Conservation (phyloP, 257 asterid species). For the Cordia subcordata region DNA sequence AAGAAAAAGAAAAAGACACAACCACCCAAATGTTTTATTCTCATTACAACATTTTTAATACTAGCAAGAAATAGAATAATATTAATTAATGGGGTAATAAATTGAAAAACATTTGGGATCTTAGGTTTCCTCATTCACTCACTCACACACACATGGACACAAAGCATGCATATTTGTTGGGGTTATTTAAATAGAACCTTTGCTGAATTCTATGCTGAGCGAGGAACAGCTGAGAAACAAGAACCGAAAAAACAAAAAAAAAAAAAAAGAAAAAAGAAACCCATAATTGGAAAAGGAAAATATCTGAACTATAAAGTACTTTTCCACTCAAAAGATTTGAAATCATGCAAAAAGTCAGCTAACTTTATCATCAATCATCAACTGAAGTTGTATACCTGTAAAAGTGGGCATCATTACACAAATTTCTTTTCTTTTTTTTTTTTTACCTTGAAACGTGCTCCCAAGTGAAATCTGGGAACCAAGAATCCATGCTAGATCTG, state of each 20-base stretch:
- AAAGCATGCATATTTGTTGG: background rate
- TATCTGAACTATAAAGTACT: too few relatives aligned
- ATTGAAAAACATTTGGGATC: background rate
- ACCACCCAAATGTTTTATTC: background rate
- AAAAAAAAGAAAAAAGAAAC: too few relatives aligned
- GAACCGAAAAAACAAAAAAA: too few relatives aligned
- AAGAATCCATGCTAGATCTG: constrained; percentile 69
- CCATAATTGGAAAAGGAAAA: background rate
- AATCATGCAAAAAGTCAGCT: constrained; percentile 3
- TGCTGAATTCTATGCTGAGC: background rate
- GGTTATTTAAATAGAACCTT: background rate
- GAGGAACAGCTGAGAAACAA: constrained; percentile 1
- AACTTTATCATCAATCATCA: constrained; percentile 8
- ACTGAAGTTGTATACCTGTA: background rate
- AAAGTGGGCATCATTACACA: background rate
- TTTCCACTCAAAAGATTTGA: background rate
- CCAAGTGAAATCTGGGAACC: constrained; percentile 77
- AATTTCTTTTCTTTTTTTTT: background rate
- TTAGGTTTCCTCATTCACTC: background rate
- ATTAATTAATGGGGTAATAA: constrained; percentile 2
- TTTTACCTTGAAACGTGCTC: constrained; percentile 70
- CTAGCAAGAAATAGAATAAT: constrained; percentile 4
- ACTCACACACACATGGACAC: background rate
- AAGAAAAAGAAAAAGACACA: background rate
- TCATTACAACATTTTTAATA: too few relatives aligned